phyloP scores from a whole-genome alignment of 768 basidiomycete genomes.

The Mycena venus region DNA sequence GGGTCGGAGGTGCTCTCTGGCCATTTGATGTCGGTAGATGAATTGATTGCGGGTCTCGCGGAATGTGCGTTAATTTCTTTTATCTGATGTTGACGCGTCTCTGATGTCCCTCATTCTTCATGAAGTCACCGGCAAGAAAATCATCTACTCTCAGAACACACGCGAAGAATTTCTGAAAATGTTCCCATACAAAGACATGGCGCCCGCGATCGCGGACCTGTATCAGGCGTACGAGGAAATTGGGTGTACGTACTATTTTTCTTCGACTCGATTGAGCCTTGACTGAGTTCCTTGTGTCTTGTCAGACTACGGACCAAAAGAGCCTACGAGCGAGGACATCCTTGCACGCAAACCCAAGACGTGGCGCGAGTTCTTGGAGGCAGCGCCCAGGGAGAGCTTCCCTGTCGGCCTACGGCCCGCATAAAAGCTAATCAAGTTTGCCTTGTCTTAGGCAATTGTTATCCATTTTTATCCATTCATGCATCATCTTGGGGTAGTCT shows the following conservation, averaged over 20 bases:
- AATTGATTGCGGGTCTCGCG: background rate
- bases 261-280: background rate
- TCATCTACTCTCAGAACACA: background rate
- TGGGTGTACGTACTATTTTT: conserved; percentile 4
- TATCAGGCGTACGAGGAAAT: conserved; percentile 3
- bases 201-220: background rate
- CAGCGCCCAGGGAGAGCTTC: background rate
- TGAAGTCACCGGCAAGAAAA: conserved; percentile 7
- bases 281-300: background rate
- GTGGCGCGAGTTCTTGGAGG: conserved; percentile 1
- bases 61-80: background rate
- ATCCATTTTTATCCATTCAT: no score
- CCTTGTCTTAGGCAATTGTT: no score
- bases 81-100: background rate
- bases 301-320: conserved; percentile 11
- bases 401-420: background rate
- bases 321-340: background rate
- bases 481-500: no score
- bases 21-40: background rate
- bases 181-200: background rate
- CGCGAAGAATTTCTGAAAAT: background rate
- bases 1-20: conserved; percentile 15
- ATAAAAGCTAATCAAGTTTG: no score
- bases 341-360: conserved; percentile 1
- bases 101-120: no score